phyloP scores from a whole-genome alignment of 805 yeast genomes.

The Myxozyma nipponensis region DNA sequence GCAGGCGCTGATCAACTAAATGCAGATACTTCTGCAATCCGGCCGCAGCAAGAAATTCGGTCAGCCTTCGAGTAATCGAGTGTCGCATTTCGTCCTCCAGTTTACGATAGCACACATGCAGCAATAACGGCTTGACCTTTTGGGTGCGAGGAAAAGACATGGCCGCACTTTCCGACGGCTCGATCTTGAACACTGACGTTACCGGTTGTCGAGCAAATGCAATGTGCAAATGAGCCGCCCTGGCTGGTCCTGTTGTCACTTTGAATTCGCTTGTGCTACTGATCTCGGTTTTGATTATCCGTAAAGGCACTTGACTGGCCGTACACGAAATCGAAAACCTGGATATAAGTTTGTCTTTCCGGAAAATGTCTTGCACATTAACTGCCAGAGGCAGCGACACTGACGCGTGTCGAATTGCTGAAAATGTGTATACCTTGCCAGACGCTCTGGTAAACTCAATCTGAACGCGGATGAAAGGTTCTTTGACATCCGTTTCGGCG shows the following conservation, averaged over 20 bases:
- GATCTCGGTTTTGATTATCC: slow-evolving; percentile 47
- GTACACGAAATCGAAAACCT: slow-evolving; percentile 68
- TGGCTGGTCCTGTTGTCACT: slow-evolving; percentile 19
- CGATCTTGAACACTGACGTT: slow-evolving; percentile 55
- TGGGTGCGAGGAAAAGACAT: neutral
- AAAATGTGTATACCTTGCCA: slow-evolving; percentile 28
- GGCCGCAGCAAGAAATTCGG: neutral
- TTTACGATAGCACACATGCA: slow-evolving; percentile 37
- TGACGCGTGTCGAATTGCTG: slow-evolving; percentile 13
- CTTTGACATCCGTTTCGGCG: slow-evolving; percentile 30
- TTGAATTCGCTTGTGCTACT: slow-evolving; percentile 36
- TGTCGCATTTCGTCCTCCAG: slow-evolving; percentile 26
- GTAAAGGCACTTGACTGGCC: slow-evolving; percentile 48
- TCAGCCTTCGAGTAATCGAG: slow-evolving; percentile 16
- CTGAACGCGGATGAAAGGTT: slow-evolving; percentile 27
- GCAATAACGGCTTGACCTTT: slow-evolving; percentile 17
- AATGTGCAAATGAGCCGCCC: slow-evolving; percentile 37
- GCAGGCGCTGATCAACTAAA: slow-evolving; percentile 15
- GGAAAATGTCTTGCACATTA: slow-evolving; percentile 76
- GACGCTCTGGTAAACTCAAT: slow-evolving; percentile 19
- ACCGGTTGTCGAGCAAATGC: slow-evolving; percentile 72
- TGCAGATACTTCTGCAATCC: slow-evolving; percentile 3
- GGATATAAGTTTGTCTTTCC: slow-evolving; percentile 52
- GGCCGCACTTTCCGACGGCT: slow-evolving; percentile 20
- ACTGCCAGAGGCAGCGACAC: slow-evolving; percentile 57